phyloP scores from a whole-genome alignment of 148 eudicot species.

The Tetragonia tetragonoides region DNA sequence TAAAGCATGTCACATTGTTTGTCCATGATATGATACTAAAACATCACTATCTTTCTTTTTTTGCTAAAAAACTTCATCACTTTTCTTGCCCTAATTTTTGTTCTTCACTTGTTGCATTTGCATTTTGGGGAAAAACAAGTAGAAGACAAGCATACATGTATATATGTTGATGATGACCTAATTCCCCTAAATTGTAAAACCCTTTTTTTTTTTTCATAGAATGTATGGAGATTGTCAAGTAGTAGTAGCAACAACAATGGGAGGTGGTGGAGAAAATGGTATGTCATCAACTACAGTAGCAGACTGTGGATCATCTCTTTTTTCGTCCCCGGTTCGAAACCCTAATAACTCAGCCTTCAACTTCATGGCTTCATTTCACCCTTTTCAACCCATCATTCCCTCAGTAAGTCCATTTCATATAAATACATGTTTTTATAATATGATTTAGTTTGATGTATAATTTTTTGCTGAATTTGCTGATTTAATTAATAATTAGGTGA shows the following conservation, averaged over 20 bases:
- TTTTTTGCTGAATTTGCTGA: not conserved
- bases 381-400: conserved; percentile 59
- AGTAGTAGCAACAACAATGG: conserved; percentile 55
- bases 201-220: conserved; percentile 1
- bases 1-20: conserved; percentile 14
- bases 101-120: no score
- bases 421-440: no score
- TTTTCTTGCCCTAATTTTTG: no score
- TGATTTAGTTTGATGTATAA: not conserved
- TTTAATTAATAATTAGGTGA: conserved; percentile 5
- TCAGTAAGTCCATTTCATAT: conserved; percentile 25
- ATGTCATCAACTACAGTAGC: conserved; percentile 21
- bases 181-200: conserved; percentile 26
- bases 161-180: conserved; percentile 9
- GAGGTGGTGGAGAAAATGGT: conserved; percentile 35
- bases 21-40: conserved; percentile 5
- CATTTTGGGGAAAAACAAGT: no score
- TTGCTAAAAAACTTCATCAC: not conserved
- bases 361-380: conserved; percentile 61
- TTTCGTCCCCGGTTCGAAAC: conserved; percentile 55
- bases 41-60: conserved; percentile 1
- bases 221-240: conserved; percentile 99
- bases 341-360: conserved; percentile 56
- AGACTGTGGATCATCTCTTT: conserved; percentile 40
- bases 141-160: no score